Percentiles rank a stretch among this genome's conserved stretches.
phyloP scores from a whole-genome alignment of 2,329 filamentous ascomycete genomes.

The Beauveria brongniartii region DNA sequence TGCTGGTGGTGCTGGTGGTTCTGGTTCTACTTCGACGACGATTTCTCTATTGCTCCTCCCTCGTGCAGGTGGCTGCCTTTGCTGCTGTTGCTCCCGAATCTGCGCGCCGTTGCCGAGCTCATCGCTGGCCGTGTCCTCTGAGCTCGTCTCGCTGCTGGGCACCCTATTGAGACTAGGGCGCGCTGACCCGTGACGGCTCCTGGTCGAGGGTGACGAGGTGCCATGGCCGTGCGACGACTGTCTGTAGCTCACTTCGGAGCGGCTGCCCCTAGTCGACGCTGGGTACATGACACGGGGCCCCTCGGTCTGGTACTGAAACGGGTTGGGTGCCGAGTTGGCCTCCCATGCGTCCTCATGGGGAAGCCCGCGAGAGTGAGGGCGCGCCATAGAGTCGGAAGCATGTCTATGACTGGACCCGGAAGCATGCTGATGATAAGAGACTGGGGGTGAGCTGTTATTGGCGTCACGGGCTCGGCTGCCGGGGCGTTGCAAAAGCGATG shows the following conservation, averaged over 20 bases:
- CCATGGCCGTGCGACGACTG: constrained; percentile 16
- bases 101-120: constrained; percentile 28
- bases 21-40: constrained; percentile 29
- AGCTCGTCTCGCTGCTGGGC: constrained; percentile 26
- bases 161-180: constrained; percentile 23
- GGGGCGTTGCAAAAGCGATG: constrained; percentile 30
- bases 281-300: constrained; percentile 32
- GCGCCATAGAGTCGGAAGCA: constrained; percentile 33
- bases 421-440: constrained; percentile 38
- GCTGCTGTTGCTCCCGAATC: constrained; percentile 16
- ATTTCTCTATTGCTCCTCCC: constrained; percentile 28
- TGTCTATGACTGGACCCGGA: constrained; percentile 30
- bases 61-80: constrained; percentile 12
- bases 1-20: constrained; percentile 22
- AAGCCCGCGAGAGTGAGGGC: constrained; percentile 25
- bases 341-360: constrained; percentile 25
- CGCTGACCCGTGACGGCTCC: constrained; percentile 24
- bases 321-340: constrained; percentile 27
- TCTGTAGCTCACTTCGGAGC: constrained; percentile 21
- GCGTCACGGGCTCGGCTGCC: constrained; percentile 23
- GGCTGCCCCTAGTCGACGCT: constrained; percentile 29
- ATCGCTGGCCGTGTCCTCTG: constrained; percentile 28
- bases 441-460: constrained; percentile 32
- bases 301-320: constrained; percentile 45
- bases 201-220: constrained; percentile 20